Evolutionary conservation across 805 yeast genomes (phyloP).

Genomic region (Starmerella ratchasimensis): DNA sequence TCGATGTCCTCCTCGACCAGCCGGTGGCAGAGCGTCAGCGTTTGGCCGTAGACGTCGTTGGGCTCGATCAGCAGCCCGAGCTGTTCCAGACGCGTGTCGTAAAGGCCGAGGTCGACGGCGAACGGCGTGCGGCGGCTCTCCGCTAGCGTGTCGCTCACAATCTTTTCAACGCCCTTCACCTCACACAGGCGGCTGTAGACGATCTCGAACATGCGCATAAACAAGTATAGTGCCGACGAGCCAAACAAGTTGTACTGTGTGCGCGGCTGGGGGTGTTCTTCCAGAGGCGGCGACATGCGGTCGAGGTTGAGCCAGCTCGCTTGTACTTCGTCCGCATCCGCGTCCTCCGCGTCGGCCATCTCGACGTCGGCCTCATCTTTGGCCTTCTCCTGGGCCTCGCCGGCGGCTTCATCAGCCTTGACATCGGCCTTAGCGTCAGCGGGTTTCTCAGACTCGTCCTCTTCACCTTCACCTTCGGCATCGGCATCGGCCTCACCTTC

Average conservation of each 20-base stretch:
- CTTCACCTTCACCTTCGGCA: not conserved
- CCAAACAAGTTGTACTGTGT: conserved; percentile 63
- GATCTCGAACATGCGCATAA: conserved; percentile 72
- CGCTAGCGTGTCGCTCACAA: conserved; percentile 60
- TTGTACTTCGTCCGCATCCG: conserved; percentile 5
- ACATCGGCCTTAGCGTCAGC: conserved; percentile 2
- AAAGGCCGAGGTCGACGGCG: conserved; percentile 73
- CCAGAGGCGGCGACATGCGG: conserved; percentile 17
- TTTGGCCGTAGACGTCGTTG: conserved; percentile 46
- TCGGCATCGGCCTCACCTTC: not conserved
- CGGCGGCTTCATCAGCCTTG: conserved; percentile 3
- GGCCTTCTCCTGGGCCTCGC: conserved; percentile 9
- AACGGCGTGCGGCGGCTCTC: conserved; percentile 36
- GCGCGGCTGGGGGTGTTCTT: conserved; percentile 23
- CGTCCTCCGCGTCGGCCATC: conserved; percentile 8
- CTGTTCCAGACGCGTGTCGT: conserved; percentile 68
- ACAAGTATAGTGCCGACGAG: conserved; percentile 77
- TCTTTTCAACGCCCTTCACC: conserved; percentile 54
- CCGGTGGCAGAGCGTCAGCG: conserved; percentile 58
- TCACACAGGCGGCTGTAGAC: conserved; percentile 69
- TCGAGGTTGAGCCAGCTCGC: conserved; percentile 21
- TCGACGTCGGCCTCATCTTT: conserved; percentile 11
- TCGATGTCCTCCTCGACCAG: conserved; percentile 83
- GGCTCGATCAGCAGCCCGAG: conserved; percentile 53
- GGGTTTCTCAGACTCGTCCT: conserved; percentile 4